Percentiles rank a stretch among this genome's conserved stretches.
These are phyloP conservation scores for Lactarius akahatsu DNA, from an alignment of 768 basidiomycete species.

Conservation along the genomic window DNA sequence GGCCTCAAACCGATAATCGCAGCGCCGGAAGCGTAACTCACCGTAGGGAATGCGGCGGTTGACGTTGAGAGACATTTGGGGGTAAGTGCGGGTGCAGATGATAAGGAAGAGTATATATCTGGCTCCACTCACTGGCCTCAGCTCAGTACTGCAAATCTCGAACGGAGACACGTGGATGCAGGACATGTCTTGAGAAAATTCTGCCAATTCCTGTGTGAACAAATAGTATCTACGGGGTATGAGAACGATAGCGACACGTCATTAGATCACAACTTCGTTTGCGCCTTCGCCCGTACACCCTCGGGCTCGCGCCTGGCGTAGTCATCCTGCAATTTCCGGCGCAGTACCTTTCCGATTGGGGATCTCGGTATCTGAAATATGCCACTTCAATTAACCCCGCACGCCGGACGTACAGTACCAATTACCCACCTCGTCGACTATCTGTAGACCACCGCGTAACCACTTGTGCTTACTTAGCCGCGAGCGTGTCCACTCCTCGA, in stretches of 20 bases:
- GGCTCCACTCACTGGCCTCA: neutral
- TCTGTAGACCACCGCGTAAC: constrained; percentile 68
- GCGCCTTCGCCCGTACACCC: neutral
- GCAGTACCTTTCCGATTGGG: constrained; percentile 69
- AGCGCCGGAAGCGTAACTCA: neutral
- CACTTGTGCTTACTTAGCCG: constrained; percentile 75
- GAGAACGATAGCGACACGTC: neutral
- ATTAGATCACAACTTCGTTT: constrained; percentile 6
- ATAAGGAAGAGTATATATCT: neutral
- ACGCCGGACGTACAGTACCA: neutral
- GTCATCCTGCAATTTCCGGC: constrained; percentile 57
- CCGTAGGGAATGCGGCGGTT: constrained; percentile 18
- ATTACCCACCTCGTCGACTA: constrained; percentile 54
- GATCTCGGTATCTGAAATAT: constrained; percentile 63
- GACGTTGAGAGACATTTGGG: constrained; percentile 13
- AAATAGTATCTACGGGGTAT: neutral
- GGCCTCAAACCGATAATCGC: neutral
- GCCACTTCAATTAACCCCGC: neutral
- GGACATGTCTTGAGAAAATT: too few species aligned
- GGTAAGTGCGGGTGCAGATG: neutral
- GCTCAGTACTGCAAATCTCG: too few species aligned
- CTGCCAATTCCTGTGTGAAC: neutral
- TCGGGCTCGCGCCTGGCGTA: neutral
- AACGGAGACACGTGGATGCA: neutral
- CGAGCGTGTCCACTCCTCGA: constrained; percentile 62